A percentile compares a stretch with the other conserved stretches of the same genome.
Conservation (phyloP, 75 land plant species). For the Azolla pinnata region DNA sequence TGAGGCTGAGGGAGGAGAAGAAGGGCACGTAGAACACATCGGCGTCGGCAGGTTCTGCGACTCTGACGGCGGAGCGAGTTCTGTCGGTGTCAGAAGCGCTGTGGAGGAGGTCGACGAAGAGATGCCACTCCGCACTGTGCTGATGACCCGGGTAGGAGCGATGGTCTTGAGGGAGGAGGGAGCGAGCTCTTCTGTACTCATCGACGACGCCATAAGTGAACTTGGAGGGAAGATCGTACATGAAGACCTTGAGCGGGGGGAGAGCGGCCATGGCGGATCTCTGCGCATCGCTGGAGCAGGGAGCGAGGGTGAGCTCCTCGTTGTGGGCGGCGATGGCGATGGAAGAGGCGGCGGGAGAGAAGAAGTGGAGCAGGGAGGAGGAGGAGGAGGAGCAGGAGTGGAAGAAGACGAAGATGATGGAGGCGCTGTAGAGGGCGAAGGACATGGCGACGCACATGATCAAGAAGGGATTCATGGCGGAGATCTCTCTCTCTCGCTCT, state of each 20-base stretch:
- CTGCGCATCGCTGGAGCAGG: no score
- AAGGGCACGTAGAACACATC: constrained; percentile 87
- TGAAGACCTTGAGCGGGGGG: constrained; percentile 35
- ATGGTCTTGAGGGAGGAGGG: neutral
- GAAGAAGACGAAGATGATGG: constrained; percentile 7
- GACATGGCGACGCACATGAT: neutral
- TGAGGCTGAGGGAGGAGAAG: constrained; percentile 76
- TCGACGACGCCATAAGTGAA: constrained; percentile 73
- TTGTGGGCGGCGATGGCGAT: neutral
- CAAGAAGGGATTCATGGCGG: neutral
- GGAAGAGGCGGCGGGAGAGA: neutral
- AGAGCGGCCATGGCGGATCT: no score
- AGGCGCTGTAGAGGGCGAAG: constrained; percentile 3
- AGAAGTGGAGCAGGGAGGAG: constrained; percentile 2
- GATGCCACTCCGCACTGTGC: constrained; percentile 76
- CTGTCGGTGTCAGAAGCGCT: constrained; percentile 5
- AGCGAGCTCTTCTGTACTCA: constrained; percentile 38
- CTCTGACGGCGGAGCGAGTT: constrained; percentile 23
- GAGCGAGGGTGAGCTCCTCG: neutral
- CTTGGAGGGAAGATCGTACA: constrained; percentile 58
- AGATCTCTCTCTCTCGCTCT: constrained; percentile 1
- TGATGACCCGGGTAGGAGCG: constrained; percentile 78
- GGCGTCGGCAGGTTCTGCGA: constrained; percentile 45
- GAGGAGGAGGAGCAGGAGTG: constrained; percentile 6
- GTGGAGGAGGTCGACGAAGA: constrained; percentile 60